Evolutionary conservation across 2,329 filamentous ascomycete species (phyloP).

Genomic region (Hypoxylon sp.): DNA sequence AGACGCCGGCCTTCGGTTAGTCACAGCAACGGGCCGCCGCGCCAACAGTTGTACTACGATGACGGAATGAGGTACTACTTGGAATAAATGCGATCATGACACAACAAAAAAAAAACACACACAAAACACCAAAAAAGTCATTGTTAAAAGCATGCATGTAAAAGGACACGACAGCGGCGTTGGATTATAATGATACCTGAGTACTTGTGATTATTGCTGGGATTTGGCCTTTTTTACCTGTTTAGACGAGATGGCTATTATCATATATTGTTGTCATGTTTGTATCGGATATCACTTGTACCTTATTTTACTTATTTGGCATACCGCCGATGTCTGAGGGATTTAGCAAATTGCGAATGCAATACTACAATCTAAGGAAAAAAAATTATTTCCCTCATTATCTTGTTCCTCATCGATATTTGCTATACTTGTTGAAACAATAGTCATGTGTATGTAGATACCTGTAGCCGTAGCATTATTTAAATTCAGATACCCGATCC

Average conservation of each 20-base stretch:
- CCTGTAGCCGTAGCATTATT: constrained; percentile 18
- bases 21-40: constrained; percentile 52
- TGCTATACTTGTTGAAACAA: constrained; percentile 12
- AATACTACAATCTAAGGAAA: constrained; percentile 12
- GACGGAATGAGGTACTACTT: constrained; percentile 57
- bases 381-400: constrained; percentile 17
- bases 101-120: constrained; percentile 7
- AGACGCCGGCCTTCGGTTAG: constrained; percentile 57
- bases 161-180: constrained; percentile 33
- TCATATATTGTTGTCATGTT: constrained; percentile 35
- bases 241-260: constrained; percentile 33
- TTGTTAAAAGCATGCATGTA: constrained; percentile 32
- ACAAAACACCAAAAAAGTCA: constrained; percentile 18
- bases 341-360: constrained; percentile 29
- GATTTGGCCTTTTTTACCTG: constrained; percentile 26
- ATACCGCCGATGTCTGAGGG: constrained; percentile 28
- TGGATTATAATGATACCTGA: constrained; percentile 37
- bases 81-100: constrained; percentile 53
- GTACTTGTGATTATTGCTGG: constrained; percentile 28
- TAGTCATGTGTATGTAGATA: constrained; percentile 27
- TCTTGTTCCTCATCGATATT: constrained; percentile 23
- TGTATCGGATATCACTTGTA: constrained; percentile 32
- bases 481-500: constrained; percentile 26
- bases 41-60: constrained; percentile 57
- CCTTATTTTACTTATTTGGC: constrained; percentile 15